A percentile compares a stretch with the other conserved stretches of the same genome.
Evolutionary conservation across 164 flowering plant species (phyloP).

Genomic region (Cinnamomum micranthum): DNA sequence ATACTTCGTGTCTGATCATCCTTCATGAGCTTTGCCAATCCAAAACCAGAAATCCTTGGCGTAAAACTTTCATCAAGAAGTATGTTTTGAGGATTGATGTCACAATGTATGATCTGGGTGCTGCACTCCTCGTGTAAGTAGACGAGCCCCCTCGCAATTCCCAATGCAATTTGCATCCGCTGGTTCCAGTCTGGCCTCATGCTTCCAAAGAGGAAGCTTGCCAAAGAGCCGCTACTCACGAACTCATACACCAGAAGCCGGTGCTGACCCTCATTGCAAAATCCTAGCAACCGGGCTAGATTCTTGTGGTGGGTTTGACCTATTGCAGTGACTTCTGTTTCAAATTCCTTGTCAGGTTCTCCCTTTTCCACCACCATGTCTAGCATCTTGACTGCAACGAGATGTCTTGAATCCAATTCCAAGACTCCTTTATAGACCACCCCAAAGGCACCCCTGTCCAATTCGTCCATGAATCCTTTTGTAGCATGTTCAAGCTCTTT

Average conservation of each 20-base stretch:
- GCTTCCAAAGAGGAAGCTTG: constrained; percentile 23
- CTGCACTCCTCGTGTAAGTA: constrained; percentile 17
- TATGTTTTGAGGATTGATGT: constrained; percentile 16
- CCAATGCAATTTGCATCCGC: constrained; percentile 24
- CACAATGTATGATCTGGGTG: constrained; percentile 18
- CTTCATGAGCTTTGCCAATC: constrained; percentile 8
- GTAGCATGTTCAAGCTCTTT: constrained; percentile 20
- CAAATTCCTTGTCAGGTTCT: constrained; percentile 21
- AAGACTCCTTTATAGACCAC: constrained; percentile 22
- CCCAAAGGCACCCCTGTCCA: constrained; percentile 29
- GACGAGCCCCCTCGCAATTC: constrained; percentile 14
- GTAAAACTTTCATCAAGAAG: constrained; percentile 1
- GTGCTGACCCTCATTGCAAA: constrained; percentile 24
- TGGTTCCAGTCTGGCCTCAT: constrained; percentile 22
- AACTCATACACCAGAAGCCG: constrained; percentile 37
- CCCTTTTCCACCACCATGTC: constrained; percentile 12
- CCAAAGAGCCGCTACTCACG: constrained; percentile 37
- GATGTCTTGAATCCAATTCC: neutral
- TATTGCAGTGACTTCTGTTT: constrained; percentile 22
- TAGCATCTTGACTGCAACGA: constrained; percentile 23
- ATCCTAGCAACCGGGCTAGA: constrained; percentile 24
- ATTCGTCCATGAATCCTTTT: constrained; percentile 21
- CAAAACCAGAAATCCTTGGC: constrained; percentile 5
- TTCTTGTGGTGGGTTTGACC: constrained; percentile 27
- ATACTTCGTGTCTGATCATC: constrained; percentile 1